Percentiles rank a stretch among this genome's conserved stretches.
Conservation (phyloP, 164 flowering plant species). For the Magnolia kwangsiensis region DNA sequence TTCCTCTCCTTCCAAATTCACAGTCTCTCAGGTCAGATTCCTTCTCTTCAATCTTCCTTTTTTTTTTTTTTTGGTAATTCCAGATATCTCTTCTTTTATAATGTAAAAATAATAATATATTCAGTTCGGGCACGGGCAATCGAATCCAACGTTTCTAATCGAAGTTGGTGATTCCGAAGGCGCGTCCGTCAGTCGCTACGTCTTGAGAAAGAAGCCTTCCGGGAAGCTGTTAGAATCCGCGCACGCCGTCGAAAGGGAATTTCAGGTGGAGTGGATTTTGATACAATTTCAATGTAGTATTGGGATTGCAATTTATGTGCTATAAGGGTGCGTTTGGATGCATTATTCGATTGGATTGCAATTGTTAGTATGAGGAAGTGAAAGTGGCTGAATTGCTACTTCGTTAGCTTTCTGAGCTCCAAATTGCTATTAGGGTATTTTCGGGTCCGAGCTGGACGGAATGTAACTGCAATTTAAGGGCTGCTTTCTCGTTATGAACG, state of each 20-base stretch:
- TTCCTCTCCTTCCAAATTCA: constrained; percentile 37
- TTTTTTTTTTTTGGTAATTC: background rate
- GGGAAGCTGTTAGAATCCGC: constrained; percentile 81
- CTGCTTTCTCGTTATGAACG: too few species aligned
- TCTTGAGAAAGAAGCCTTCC: constrained; percentile 89
- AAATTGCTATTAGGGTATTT: too few species aligned
- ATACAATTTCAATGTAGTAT: background rate
- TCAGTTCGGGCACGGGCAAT: constrained; percentile 97
- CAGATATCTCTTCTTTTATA: background rate
- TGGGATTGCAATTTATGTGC: background rate
- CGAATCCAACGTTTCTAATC: constrained; percentile 84
- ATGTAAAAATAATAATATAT: background rate
- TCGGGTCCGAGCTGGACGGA: too few species aligned
- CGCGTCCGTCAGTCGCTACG: constrained; percentile 50
- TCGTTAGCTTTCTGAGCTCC: too few species aligned
- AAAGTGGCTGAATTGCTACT: too few species aligned
- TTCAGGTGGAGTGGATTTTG: constrained; percentile 42
- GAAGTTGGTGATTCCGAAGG: constrained; percentile 41
- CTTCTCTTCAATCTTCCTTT: background rate
- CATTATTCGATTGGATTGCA: background rate
- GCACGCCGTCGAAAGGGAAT: constrained; percentile 94
- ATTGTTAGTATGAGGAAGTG: too few species aligned
- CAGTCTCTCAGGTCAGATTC: constrained; percentile 53
- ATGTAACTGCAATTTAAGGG: too few species aligned
- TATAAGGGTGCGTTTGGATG: background rate